Conservation (phyloP, 768 basidiomycete species). For the Amanita muscaria region DNA sequence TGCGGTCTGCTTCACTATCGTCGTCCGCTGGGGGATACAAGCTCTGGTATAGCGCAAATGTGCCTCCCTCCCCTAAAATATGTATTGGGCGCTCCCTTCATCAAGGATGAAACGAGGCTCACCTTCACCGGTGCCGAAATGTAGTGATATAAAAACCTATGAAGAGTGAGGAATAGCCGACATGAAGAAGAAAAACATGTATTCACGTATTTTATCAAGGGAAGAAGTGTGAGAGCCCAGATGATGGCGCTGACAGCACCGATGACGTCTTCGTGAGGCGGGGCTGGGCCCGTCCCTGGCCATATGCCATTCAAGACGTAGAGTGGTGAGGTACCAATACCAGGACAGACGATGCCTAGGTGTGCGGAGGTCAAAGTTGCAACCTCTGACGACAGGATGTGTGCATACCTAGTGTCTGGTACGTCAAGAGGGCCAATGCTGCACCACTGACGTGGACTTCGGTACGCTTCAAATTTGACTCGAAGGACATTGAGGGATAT, state of each 20-base stretch:
- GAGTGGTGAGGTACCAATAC: slow-evolving; percentile 51
- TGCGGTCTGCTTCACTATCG: slow-evolving; percentile 41
- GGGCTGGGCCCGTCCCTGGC: slow-evolving; percentile 36
- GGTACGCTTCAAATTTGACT: slow-evolving; percentile 23
- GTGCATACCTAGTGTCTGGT: slow-evolving; percentile 24
- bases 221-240: slow-evolving; percentile 54
- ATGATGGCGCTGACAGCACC: slow-evolving; percentile 56
- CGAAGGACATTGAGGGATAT: slow-evolving; percentile 16
- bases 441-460: slow-evolving; percentile 23
- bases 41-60: slow-evolving; percentile 57
- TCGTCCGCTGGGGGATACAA: slow-evolving; percentile 41
- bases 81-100: neutral
- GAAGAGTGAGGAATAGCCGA: neutral
- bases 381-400: neutral
- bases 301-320: slow-evolving; percentile 63
- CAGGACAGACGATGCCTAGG: slow-evolving; percentile 39
- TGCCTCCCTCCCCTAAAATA: slow-evolving; percentile 52
- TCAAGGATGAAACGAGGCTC: neutral
- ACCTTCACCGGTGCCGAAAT: slow-evolving; percentile 24
- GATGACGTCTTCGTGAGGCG: slow-evolving; percentile 51
- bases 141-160: slow-evolving; percentile 36
- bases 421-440: slow-evolving; percentile 24
- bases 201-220: slow-evolving; percentile 55
- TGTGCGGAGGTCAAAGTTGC: neutral
- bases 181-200: neutral